These are phyloP conservation scores for Chondrus crispus DNA, from an alignment of 23 red algal genomes.

Conservation along the genomic window DNA sequence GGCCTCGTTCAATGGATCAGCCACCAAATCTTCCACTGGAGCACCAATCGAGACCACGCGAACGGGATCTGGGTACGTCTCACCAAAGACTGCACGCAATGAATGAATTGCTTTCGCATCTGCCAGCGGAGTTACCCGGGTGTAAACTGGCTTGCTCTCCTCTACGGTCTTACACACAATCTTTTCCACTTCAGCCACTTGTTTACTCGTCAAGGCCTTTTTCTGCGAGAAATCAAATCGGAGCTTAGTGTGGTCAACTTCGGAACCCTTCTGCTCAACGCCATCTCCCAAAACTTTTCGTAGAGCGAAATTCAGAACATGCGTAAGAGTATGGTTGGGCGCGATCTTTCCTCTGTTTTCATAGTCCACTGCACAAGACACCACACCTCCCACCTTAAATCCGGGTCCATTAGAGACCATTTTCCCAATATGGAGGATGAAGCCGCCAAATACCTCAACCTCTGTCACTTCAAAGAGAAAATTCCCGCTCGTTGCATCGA, in stretches of 20 bases:
- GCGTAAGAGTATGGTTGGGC: conserved; percentile 97
- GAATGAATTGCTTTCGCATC: conserved; percentile 75
- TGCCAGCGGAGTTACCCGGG: conserved; percentile 56
- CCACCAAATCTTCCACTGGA: conserved; percentile 78
- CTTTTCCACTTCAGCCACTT: conserved; percentile 71
- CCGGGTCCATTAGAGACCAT: conserved; percentile 15
- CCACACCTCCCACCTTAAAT: conserved; percentile 58
- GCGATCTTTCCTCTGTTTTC: conserved; percentile 78
- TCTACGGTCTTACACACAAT: conserved; percentile 39
- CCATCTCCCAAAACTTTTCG: conserved; percentile 78
- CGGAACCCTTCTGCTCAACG: conserved; percentile 86
- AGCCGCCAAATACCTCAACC: conserved; percentile 84
- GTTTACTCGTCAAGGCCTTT: conserved; percentile 46
- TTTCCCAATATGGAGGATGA: conserved; percentile 82
- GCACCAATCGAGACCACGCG: conserved; percentile 88
- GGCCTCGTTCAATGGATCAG: conserved; percentile 70
- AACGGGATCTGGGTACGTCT: conserved; percentile 95
- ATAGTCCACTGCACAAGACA: conserved; percentile 80
- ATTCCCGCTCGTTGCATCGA: background rate
- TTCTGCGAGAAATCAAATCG: conserved; percentile 95
- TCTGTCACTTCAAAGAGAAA: conserved; percentile 69
- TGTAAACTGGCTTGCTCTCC: conserved; percentile 64
- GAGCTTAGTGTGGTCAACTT: conserved; percentile 93
- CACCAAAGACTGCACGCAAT: conserved; percentile 93
- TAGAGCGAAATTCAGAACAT: conserved; percentile 95